Evolutionary conservation across 371 early-diverging fungal genomes (phyloP), one percentile per base, ranked within the genome.

Genomic region (Chytridium lagenaria): DNA sequence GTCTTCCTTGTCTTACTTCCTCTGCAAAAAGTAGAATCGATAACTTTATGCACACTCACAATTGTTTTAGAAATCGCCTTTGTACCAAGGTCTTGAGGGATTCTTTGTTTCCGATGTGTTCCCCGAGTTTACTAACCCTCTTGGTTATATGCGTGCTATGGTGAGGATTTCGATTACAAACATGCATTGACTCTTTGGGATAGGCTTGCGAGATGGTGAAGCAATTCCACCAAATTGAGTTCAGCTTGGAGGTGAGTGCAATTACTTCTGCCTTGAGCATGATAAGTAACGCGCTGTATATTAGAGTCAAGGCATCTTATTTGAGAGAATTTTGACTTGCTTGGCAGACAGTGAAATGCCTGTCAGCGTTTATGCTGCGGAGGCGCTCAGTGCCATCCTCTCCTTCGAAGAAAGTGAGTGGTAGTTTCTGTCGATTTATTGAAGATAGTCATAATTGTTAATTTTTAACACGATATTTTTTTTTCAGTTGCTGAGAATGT

Each of bases 81-180:
- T 92, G 22, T 79, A 77, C 19, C 70, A 86, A 89, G 44, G 51
- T 77, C 91, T 95, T 85, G 95, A 93, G 57, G 80, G 81, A 2
- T 94, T 95, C 80, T 85, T 95, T 78, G 88, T 90, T 26, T 83
- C 85, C 0, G 91, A 94, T 72, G 92, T 97, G 30, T 87, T 95
- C 70, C 93, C 96, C 7, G 96, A 95, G 75, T 91, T 95, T 78
- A 87, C 84, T 73, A 92, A 92, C 79, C 87, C 85, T 30, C 85
- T 89, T 71, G 91, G 89, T 2, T 95, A 88, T 82, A 80, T 97
- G 75, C 86, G 96, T 23, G 92, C 92, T 1, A 85, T 93, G 44
- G 90, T 89, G 72, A 65, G 85, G 64, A 2, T 28, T n/a, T n/a
- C n/a, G n/a, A n/a, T n/a, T n/a, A n/a, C n/a, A n/a, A n/a, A n/a